Percentiles rank a stretch among this genome's conserved stretches.
These are phyloP conservation scores for Kitagawia praeruptora DNA, from an alignment of 129 eudicot genomes.

Conservation along the genomic window DNA sequence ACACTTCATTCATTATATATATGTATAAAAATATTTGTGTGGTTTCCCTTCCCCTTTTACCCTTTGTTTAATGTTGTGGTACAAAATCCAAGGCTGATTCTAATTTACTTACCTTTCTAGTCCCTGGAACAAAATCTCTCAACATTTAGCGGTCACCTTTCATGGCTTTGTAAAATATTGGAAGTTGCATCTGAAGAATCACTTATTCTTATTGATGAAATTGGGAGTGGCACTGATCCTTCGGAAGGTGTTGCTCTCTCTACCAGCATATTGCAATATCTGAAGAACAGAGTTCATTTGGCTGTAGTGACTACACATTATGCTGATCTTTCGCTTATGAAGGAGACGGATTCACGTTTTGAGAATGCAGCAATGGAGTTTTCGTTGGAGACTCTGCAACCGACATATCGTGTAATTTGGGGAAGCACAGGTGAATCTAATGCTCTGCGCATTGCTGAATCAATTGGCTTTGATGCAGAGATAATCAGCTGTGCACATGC, in stretches of 20 bases:
- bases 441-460: slow-evolving; percentile 75
- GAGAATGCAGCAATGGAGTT: slow-evolving; percentile 98
- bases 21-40: neutral
- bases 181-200: slow-evolving; percentile 72
- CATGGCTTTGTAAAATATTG: slow-evolving; percentile 62
- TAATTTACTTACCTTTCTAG: slow-evolving; percentile 29
- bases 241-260: slow-evolving; percentile 98
- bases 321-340: slow-evolving; percentile 77
- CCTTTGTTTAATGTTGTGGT: slow-evolving; percentile 10
- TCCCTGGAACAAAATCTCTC: slow-evolving; percentile 90
- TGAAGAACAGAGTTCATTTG: slow-evolving; percentile 64
- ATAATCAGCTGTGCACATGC: slow-evolving; percentile 58
- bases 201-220: slow-evolving; percentile 88
- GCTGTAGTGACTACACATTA: slow-evolving; percentile 92
- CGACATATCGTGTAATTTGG: slow-evolving; percentile 89
- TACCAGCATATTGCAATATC: slow-evolving; percentile 77
- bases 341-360: slow-evolving; percentile 56
- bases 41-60: slow-evolving; percentile 6
- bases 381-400: slow-evolving; percentile 70
- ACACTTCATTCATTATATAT: neutral
- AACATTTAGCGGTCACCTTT: slow-evolving; percentile 95
- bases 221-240: slow-evolving; percentile 98
- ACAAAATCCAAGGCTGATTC: neutral
- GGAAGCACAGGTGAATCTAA: slow-evolving; percentile 91
- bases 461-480: slow-evolving; percentile 67